These are phyloP conservation scores for Pseudogymnoascus sp. DNA, from an alignment of 2,329 filamentous ascomycete species.

Conservation along the genomic window DNA sequence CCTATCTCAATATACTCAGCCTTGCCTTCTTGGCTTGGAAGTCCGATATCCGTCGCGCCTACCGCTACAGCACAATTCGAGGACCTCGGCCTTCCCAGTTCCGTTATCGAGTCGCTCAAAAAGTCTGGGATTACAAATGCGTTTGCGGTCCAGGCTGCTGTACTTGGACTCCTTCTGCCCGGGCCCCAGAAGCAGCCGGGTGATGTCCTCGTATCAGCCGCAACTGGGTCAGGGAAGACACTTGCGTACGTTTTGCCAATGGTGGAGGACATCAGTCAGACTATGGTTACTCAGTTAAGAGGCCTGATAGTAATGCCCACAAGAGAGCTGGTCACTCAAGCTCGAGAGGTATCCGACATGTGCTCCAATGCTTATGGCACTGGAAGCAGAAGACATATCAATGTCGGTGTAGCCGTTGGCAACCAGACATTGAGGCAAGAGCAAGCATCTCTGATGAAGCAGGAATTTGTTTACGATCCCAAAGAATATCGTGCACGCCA, in stretches of 20 bases:
- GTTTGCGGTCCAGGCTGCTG: conserved; percentile 70
- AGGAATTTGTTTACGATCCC: conserved; percentile 62
- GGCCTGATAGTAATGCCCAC: conserved; percentile 86
- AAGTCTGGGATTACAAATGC: conserved; percentile 63
- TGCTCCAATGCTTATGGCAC: conserved; percentile 57
- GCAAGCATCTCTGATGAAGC: conserved; percentile 52
- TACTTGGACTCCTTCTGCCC: conserved; percentile 71
- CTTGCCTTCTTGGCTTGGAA: conserved; percentile 71
- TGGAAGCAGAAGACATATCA: conserved; percentile 55
- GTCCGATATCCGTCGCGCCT: conserved; percentile 61
- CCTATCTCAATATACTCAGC: conserved; percentile 65
- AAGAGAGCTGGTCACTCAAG: conserved; percentile 81
- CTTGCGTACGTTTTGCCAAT: conserved; percentile 85
- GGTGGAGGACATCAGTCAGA: conserved; percentile 63
- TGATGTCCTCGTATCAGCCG: conserved; percentile 83
- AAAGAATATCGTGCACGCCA: conserved; percentile 42
- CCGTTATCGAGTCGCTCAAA: conserved; percentile 53
- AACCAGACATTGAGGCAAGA: conserved; percentile 65
- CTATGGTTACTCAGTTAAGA: conserved; percentile 57
- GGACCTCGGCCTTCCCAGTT: conserved; percentile 53
- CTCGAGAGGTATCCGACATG: conserved; percentile 66
- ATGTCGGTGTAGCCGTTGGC: conserved; percentile 75
- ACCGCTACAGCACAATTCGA: conserved; percentile 53
- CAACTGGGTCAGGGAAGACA: conserved; percentile 94
- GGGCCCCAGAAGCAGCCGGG: conserved; percentile 53